Evolutionary conservation across 805 yeast species (phyloP).

Genomic region (Maudiozyma bulderi): DNA sequence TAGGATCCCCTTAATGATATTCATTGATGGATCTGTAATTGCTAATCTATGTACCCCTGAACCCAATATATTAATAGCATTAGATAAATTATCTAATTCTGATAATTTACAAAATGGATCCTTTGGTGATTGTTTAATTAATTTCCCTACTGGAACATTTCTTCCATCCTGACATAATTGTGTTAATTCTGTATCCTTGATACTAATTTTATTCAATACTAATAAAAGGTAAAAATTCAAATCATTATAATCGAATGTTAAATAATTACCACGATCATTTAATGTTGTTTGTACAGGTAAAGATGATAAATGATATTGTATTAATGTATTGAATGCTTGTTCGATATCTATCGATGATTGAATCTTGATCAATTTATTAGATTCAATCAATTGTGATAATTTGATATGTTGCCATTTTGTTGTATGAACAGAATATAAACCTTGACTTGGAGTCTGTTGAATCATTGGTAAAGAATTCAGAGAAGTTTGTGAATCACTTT

Average conservation of each 20-base stretch:
- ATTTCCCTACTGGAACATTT: conserved; percentile 82
- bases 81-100: conserved; percentile 55
- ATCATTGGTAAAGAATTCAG: neutral
- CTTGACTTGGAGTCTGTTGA: conserved; percentile 8
- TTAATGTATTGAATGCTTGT: conserved; percentile 72
- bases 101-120: conserved; percentile 76
- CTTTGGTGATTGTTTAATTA: conserved; percentile 71
- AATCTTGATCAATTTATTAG: conserved; percentile 63
- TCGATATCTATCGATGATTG: conserved; percentile 64
- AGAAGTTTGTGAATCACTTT: neutral
- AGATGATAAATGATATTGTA: conserved; percentile 64
- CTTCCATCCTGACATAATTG: conserved; percentile 69
- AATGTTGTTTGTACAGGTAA: conserved; percentile 55
- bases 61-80: conserved; percentile 77
- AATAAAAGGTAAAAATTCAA: conserved; percentile 74
- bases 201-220: conserved; percentile 61
- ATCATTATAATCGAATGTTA: conserved; percentile 86
- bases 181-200: conserved; percentile 22
- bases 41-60: conserved; percentile 92
- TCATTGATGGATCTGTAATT: conserved; percentile 45
- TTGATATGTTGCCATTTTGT: conserved; percentile 62
- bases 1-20: conserved; percentile 65
- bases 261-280: conserved; percentile 49
- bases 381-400: conserved; percentile 64
- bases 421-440: conserved; percentile 26